Base-by-base conservation (phyloP, 768 basidiomycete species). In the Phanerochaete carnosa region DNA sequence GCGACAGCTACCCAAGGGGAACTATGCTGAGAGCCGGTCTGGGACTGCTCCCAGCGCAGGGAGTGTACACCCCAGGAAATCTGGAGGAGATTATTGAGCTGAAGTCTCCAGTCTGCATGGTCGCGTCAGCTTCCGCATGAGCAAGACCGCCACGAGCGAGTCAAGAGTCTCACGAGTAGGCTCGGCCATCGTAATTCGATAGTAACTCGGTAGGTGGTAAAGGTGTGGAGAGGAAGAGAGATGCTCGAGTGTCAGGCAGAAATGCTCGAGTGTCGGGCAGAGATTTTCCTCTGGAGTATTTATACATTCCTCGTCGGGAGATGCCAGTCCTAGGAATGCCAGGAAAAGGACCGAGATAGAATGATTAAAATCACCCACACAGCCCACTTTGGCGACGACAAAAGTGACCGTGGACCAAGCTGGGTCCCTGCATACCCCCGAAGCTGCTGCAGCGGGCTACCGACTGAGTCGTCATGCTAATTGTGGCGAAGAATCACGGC, bases 51-150 rank as follows among this genome's bases (percentile, higher is more conserved):
- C 58, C 59, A 64, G 16, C 8, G 7, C 9, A 66, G 32, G 3
- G 7, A 45, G 16, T 32, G 23, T 28, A 39, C 12, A 5, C 64
- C 57, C 35, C 53, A 62, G 32, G 62, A 58, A 7, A 30, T 52
- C 57, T 72, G 71, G 28, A 65, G 46, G 15, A 60, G 62, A 57
- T 72, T 73, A 55, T 73, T 72, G 19, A 73, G 58, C 30, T 70
- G 60, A 62, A 69, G 64, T 39, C 67, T 46, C 45, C 61, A 59
- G 39, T 70, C 69, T 70, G 25, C 29, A 9, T 4, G 29, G 5
- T 52, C 39, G 39, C 13, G 39, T 43, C 11, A 43, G 39, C 39
- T 19, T 19, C 19, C 4, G 11, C 11, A 8, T 12, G 8, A 19
- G 8, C 8, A 19, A 8, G 39, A 43, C 19, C 39, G 39, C 39